phyloP scores from a whole-genome alignment of 2,329 filamentous ascomycete genomes.

The Aureobasidium zeae region DNA sequence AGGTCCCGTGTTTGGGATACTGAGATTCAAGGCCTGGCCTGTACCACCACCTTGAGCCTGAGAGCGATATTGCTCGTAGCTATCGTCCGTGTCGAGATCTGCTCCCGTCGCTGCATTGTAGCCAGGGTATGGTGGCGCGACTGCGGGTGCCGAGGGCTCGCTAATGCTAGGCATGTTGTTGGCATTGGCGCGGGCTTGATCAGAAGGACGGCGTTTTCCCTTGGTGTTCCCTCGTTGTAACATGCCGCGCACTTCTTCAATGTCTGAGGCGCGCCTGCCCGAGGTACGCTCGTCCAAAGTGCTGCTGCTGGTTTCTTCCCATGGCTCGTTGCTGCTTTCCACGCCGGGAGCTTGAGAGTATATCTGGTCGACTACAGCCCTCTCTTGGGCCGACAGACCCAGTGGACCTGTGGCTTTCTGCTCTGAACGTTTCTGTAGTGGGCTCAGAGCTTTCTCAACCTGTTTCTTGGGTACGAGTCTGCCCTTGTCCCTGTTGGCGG shows the following conservation, averaged over 20 bases:
- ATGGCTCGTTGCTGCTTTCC: constrained; percentile 37
- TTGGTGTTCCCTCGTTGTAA: constrained; percentile 36
- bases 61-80: constrained; percentile 12
- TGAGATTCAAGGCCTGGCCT: constrained; percentile 5
- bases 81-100: constrained; percentile 8
- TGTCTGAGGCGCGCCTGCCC: constrained; percentile 27
- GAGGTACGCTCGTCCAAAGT: constrained; percentile 33
- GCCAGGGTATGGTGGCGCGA: constrained; percentile 7
- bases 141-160: constrained; percentile 9
- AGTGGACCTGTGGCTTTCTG: constrained; percentile 28
- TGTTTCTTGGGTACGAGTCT: constrained; percentile 51
- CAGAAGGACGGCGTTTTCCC: constrained; percentile 34
- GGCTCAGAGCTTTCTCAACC: constrained; percentile 15
- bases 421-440: constrained; percentile 16
- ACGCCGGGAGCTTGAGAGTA: constrained; percentile 35
- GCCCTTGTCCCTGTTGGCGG: constrained; percentile 40
- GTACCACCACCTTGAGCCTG: constrained; percentile 1
- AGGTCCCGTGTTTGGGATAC: constrained; percentile 9
- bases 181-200: constrained; percentile 8
- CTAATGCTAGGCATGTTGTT: constrained; percentile 13
- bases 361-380: constrained; percentile 36
- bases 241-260: constrained; percentile 36
- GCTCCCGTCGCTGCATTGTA: constrained; percentile 12
- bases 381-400: constrained; percentile 26
- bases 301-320: constrained; percentile 32